These are phyloP conservation scores for Xylaria castorea DNA, from an alignment of 495 filamentous ascomycete genomes.

Conservation along the genomic window DNA sequence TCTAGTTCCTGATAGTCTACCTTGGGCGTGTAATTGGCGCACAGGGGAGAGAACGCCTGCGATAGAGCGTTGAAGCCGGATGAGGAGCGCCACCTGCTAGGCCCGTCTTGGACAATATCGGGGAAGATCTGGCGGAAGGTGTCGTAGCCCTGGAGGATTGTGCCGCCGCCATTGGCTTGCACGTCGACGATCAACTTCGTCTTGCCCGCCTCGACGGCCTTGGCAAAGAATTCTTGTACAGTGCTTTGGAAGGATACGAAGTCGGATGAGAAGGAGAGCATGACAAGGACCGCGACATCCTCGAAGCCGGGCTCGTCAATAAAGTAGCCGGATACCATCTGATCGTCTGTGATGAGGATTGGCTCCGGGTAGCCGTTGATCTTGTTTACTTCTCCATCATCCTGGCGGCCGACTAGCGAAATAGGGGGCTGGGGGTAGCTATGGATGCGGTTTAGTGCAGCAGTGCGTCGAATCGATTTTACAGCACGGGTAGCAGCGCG, in stretches of 20 bases:
- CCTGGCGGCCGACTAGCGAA: slow-evolving; percentile 25
- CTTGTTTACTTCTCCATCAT: slow-evolving; percentile 31
- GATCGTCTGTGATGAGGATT: slow-evolving; percentile 44
- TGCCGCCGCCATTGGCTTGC: slow-evolving; percentile 55
- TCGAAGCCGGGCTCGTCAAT: slow-evolving; percentile 46
- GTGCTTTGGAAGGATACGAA: slow-evolving; percentile 41
- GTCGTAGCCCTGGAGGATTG: slow-evolving; percentile 40
- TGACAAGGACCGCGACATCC: slow-evolving; percentile 46
- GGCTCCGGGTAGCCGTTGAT: slow-evolving; percentile 54
- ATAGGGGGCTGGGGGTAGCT: slow-evolving; percentile 13
- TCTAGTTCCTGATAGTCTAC: slow-evolving; percentile 15
- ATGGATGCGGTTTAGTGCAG: slow-evolving; percentile 1
- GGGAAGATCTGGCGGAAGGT: slow-evolving; percentile 28
- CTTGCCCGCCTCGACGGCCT: slow-evolving; percentile 45
- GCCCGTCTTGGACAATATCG: slow-evolving; percentile 21
- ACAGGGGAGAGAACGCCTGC: slow-evolving; percentile 7
- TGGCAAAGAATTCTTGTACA: slow-evolving; percentile 43
- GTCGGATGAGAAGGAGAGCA: slow-evolving; percentile 24
- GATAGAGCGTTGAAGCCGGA: slow-evolving; percentile 19
- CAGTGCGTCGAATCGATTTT: slow-evolving; percentile 7
- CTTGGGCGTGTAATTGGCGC: slow-evolving; percentile 21
- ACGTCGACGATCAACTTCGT: slow-evolving; percentile 58
- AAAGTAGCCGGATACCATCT: slow-evolving; percentile 53
- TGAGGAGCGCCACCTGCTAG: slow-evolving; percentile 16
- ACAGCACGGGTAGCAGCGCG: slow-evolving; percentile 17